These are phyloP conservation scores for Pichia rugopelliculosa DNA, from an alignment of 805 yeast genomes.

Conservation along the genomic window DNA sequence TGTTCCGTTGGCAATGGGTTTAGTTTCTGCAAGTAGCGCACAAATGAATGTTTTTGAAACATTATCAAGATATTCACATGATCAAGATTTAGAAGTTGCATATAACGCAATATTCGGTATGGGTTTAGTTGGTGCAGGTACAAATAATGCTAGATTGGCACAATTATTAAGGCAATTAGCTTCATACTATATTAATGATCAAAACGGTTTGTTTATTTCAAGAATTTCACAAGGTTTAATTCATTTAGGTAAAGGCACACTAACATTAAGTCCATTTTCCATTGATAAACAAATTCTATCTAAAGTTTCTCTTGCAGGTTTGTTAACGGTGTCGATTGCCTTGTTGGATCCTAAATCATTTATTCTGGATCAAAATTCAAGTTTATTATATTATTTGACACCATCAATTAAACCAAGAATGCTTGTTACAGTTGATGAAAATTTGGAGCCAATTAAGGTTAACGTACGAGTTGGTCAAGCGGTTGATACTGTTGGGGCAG, in stretches of 20 bases:
- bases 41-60: slow-evolving; percentile 97
- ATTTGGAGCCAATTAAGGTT: slow-evolving; percentile 84
- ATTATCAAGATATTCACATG: slow-evolving; percentile 92
- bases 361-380: slow-evolving; percentile 67
- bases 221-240: slow-evolving; percentile 92
- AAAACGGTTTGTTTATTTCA: slow-evolving; percentile 86
- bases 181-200: slow-evolving; percentile 81
- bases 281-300: slow-evolving; percentile 82
- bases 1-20: slow-evolving; percentile 97
- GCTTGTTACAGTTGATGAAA: slow-evolving; percentile 88
- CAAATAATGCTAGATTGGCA: slow-evolving; percentile 95
- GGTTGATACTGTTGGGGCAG: slow-evolving; percentile 97
- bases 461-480: slow-evolving; percentile 98
- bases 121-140: slow-evolving; percentile 99
- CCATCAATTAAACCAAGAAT: slow-evolving; percentile 90
- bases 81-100: slow-evolving; percentile 88
- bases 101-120: slow-evolving; percentile 90
- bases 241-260: slow-evolving; percentile 94
- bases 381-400: slow-evolving; percentile 74
- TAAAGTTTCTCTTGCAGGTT: slow-evolving; percentile 82
- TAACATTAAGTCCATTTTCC: slow-evolving; percentile 81
- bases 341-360: slow-evolving; percentile 80
- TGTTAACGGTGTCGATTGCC: slow-evolving; percentile 77
- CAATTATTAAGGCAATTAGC: slow-evolving; percentile 94
- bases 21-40: slow-evolving; percentile 87